Evolutionary conservation across 140 eudicot genomes (phyloP), one percentile per base, ranked within the genome.

Genomic region (Cichorium intybus): DNA sequence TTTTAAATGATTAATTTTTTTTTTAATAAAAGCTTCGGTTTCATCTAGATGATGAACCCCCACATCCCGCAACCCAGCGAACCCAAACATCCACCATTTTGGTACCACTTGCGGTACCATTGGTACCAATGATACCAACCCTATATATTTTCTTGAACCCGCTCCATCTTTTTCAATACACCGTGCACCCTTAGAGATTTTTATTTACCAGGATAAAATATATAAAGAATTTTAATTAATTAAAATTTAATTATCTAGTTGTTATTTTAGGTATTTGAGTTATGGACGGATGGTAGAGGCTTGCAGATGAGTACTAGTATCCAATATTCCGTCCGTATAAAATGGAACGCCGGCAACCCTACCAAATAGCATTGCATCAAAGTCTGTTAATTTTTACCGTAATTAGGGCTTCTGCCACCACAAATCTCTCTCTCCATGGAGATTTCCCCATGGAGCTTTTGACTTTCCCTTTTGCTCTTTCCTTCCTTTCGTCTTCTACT

Each of bases 401-500:
- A 55, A 55, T 55, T 55, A 55, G 61, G 61, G 61, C 12, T 62
- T 18, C 39, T 58, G 17, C 46, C 46, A 29, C 64, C 64, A 58
- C 64, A 58, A 58, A 58, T 58, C 64, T 58, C 64, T 58, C 46
- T 17, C 24, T 8, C 45, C 21, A 56, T 65, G 66, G 58, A 56
- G 67, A 29, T 57, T 29, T 69, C 45, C 58, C 74, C 74, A 56
- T 69, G 50, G 35, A 43, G 47, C 77, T 64, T 64, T 65, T 73
- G 78, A 64, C 72, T 64, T 62, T 52, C 41, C 45, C 48, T 71
- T 61, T 23, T 35, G 37, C 56, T 61, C 62, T 23, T 59, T 55
- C 16, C 66, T 68, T 68, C 57, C 56, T 56, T 68, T 62, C 10
- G 18, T 28, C 49, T 23, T 43, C 18, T 62, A 45, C 45, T 63